Percentiles rank a stretch among this genome's conserved stretches.
phyloP scores from a whole-genome alignment of 75 land plant genomes.

The Larix kaempferi region DNA sequence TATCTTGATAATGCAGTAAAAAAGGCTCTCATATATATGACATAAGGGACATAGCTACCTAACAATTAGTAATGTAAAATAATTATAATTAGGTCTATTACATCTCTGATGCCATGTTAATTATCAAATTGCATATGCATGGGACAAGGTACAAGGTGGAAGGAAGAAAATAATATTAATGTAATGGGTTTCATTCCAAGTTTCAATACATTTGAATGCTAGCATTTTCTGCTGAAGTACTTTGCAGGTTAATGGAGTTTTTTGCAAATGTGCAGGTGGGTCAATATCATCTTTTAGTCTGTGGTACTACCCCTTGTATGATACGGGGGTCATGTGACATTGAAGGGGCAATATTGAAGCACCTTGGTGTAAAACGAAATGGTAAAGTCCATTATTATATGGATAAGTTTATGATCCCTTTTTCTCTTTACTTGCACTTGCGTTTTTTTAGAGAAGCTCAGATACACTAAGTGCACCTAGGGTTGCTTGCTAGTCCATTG shows the following conservation, averaged over 20 bases:
- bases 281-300: slow-evolving; percentile 89
- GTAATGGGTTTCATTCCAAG: not conserved
- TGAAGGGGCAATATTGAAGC: slow-evolving; percentile 87
- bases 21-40: too few species aligned
- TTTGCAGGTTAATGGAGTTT: not conserved
- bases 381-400: slow-evolving; percentile 34
- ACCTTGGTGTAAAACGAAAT: slow-evolving; percentile 88
- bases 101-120: too few species aligned
- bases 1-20: too few species aligned
- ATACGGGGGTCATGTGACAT: slow-evolving; percentile 94
- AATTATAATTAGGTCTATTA: too few species aligned
- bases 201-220: not conserved
- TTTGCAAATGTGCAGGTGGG: slow-evolving; percentile 63
- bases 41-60: too few species aligned
- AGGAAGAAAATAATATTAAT: not conserved
- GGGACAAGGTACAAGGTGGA: too few species aligned
- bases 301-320: slow-evolving; percentile 99
- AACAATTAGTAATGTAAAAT: too few species aligned
- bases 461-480: not conserved
- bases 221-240: not conserved
- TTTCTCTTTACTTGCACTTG: not conserved
- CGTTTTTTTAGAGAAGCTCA: not conserved
- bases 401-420: not conserved
- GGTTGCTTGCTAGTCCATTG: not conserved
- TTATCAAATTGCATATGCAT: too few species aligned